Conservation (phyloP, 257 asterid species). For the Prunella vulgaris region DNA sequence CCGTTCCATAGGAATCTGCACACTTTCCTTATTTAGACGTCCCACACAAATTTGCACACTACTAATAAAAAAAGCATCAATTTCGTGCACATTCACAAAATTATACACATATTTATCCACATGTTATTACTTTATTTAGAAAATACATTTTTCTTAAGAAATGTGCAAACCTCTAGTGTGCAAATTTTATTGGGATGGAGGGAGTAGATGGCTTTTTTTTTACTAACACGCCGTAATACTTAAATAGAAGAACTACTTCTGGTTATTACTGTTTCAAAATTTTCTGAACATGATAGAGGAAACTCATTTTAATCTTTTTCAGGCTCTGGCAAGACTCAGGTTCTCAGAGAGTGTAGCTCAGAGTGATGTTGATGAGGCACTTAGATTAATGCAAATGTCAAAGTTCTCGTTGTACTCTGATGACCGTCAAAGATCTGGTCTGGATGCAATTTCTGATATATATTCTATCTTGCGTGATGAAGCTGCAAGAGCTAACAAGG, state of each 20-base stretch:
- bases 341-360: constrained; percentile 67
- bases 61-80: too few species aligned
- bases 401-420: constrained; percentile 96
- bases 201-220: neutral
- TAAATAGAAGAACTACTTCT: neutral
- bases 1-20: too few species aligned
- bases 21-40: too few species aligned
- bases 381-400: constrained; percentile 97
- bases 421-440: constrained; percentile 81
- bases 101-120: too few species aligned
- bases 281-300: neutral
- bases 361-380: constrained; percentile 99
- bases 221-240: neutral
- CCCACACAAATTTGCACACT: too few species aligned
- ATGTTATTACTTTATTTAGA: too few species aligned
- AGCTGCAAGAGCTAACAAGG: constrained; percentile 78
- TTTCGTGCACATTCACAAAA: too few species aligned
- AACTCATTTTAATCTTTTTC: constrained; percentile 21
- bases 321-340: constrained; percentile 97
- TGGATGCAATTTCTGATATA: constrained; percentile 95
- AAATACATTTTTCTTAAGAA: too few species aligned
- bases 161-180: too few species aligned
- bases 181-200: too few species aligned
- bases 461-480: constrained; percentile 92
- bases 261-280: neutral